These are phyloP conservation scores for Polyporus arcularius DNA, from an alignment of 768 basidiomycete species.

Conservation along the genomic window DNA sequence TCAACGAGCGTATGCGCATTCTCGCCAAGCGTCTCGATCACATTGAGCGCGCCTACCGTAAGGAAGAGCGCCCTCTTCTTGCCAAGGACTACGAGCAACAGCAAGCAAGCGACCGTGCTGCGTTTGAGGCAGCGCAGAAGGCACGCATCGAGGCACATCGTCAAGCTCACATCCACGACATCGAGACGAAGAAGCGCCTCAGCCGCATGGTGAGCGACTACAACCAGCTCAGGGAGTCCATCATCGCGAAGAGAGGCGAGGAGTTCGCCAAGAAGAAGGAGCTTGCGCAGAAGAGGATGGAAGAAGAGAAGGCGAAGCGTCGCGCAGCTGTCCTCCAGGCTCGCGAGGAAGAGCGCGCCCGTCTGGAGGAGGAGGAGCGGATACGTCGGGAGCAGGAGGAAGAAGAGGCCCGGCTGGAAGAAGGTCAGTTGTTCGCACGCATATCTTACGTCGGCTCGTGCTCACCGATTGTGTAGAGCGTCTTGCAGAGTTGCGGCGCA, in stretches of 20 bases:
- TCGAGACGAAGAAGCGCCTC: conserved; percentile 77
- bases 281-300: conserved; percentile 66
- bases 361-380: conserved; percentile 42
- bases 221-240: conserved; percentile 45
- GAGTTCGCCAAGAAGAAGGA: conserved; percentile 65
- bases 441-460: background rate
- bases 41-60: conserved; percentile 90
- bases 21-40: conserved; percentile 92
- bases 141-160: conserved; percentile 57
- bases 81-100: conserved; percentile 85
- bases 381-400: conserved; percentile 36
- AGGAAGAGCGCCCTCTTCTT: conserved; percentile 87
- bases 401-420: conserved; percentile 48
- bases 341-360: conserved; percentile 56
- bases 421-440: conserved; percentile 42
- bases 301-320: conserved; percentile 82
- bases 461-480: conserved; percentile 39
- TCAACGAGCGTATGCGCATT: conserved; percentile 79
- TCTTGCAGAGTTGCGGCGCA: conserved; percentile 55
- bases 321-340: conserved; percentile 55
- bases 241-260: conserved; percentile 59
- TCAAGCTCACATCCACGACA: conserved; percentile 59
- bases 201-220: conserved; percentile 76
- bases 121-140: conserved; percentile 63
- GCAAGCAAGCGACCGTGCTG: conserved; percentile 72